Base-by-base conservation (phyloP, 2,329 filamentous ascomycete genomes). In the Fusarium domesticum region DNA sequence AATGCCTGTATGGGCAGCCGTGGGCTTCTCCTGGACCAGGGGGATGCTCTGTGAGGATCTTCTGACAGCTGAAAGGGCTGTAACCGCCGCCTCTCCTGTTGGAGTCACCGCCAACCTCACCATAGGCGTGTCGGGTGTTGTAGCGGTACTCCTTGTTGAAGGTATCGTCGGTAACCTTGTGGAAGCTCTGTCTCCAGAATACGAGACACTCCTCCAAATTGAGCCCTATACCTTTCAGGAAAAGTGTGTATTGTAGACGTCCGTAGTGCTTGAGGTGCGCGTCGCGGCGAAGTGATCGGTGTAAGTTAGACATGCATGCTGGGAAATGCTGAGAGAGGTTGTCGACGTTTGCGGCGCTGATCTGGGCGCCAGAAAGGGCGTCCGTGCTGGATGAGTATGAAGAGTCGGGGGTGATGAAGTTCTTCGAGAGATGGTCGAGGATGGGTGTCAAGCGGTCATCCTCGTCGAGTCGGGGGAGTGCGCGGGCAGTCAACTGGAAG, bases 81-180 rank as follows among this genome's bases (percentile, higher is more conserved):
- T 96, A 96, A 16, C 92, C 92, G 42, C 87, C 80, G 33, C 90
- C 87, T 42, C 92, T 81, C 23, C 92, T 81, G 63, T 95, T 96
- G 16, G 83, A 77, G 67, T 97, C 92, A 45, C 92, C 92, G 42
- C 93, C 93, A 1, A 97, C 93, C 60, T 97, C 92, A 54, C 93
- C 93, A 65, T 97, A 98, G 1, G 77, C 69, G 75, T 98, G 92
- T n/a, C 91, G 87, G 45, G 97, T 81, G 65, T 98, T 97, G 77
- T 98, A 98, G 35, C 87, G 81, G 71, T 98, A 97, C 64, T 96
- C 90, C 64, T 96, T 97, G 70, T 95, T 95, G 77, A 97, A 98
- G 28, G 85, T 85, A 60, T 97, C 92, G 61, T 97, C 93, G 0
- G 88, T 91, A 53, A 95, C 82, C 55, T 89, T 86, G 64, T 83